A percentile compares a stretch with the other conserved stretches of the same genome.
Evolutionary conservation across 495 filamentous ascomycete genomes (phyloP).

Genomic region (Talaromyces proteolyticus): DNA sequence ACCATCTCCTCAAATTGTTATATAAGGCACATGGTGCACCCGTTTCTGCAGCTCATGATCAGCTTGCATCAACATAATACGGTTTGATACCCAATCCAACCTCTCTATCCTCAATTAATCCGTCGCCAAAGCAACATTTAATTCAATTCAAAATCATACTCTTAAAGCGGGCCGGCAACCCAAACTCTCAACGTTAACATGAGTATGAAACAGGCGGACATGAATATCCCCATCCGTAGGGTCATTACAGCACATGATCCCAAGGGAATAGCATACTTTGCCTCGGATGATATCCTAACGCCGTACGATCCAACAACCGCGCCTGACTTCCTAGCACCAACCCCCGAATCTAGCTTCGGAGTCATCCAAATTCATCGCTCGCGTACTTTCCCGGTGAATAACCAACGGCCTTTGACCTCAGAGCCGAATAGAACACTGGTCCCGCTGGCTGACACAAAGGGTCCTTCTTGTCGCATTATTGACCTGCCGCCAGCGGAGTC

Average conservation of each 20-base stretch:
- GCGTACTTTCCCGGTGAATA: constrained; percentile 18
- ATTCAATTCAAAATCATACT: no score
- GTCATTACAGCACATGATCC: constrained; percentile 13
- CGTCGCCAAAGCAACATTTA: no score
- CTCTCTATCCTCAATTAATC: no score
- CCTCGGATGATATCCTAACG: constrained; percentile 14
- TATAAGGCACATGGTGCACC: no score
- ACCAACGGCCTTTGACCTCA: constrained; percentile 12
- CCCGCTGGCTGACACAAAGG: constrained; percentile 22
- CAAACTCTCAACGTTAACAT: no score
- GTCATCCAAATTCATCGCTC: constrained; percentile 22
- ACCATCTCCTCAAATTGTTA: no score
- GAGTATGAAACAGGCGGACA: no score
- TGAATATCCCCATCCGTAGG: constrained; percentile 20
- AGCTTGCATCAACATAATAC: no score
- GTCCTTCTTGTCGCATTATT: constrained; percentile 17
- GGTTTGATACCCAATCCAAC: no score
- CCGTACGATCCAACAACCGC: constrained; percentile 20
- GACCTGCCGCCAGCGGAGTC: constrained; percentile 15
- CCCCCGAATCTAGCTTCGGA: constrained; percentile 14
- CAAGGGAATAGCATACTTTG: constrained; percentile 16
- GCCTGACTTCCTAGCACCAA: constrained; percentile 13
- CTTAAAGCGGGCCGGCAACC: no score
- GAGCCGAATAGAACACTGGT: constrained; percentile 17
- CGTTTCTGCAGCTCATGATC: no score